Evolutionary conservation across 2,329 filamentous ascomycete species (phyloP).

Genomic region (Aspergillus bombycis): DNA sequence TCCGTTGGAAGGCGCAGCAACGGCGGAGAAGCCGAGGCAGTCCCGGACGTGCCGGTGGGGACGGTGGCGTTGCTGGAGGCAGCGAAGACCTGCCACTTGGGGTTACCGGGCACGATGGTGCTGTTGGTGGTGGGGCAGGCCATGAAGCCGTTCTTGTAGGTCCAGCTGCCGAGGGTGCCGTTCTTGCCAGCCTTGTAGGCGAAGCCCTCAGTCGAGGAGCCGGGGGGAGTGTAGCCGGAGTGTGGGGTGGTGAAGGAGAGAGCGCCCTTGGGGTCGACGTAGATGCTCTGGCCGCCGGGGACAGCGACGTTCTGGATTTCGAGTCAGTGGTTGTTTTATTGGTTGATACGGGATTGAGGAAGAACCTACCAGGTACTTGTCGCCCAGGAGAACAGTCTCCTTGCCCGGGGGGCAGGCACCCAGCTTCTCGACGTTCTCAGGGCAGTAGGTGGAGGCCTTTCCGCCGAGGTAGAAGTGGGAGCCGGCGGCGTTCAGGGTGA

Average conservation of each 20-base stretch:
- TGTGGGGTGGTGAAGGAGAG: constrained; percentile 62
- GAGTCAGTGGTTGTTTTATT: background rate
- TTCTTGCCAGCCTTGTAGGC: constrained; percentile 31
- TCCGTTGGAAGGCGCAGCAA: constrained; percentile 26
- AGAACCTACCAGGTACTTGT: constrained; percentile 35
- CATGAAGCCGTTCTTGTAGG: constrained; percentile 43
- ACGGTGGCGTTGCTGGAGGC: constrained; percentile 41
- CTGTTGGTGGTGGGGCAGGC: constrained; percentile 39
- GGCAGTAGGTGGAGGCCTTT: constrained; percentile 52
- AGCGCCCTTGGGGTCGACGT: constrained; percentile 56
- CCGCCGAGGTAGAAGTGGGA: constrained; percentile 55
- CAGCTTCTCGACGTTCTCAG: constrained; percentile 32
- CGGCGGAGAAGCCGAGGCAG: constrained; percentile 43
- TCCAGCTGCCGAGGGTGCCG: constrained; percentile 30
- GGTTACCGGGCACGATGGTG: constrained; percentile 13
- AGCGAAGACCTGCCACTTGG: constrained; percentile 44
- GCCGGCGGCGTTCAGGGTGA: constrained; percentile 49
- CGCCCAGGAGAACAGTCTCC: constrained; percentile 49
- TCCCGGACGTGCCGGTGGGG: constrained; percentile 39
- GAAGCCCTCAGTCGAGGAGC: constrained; percentile 57
- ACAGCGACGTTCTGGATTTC: constrained; percentile 52
- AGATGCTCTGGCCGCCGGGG: constrained; percentile 65
- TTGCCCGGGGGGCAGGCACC: constrained; percentile 48
- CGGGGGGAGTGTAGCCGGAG: constrained; percentile 54
- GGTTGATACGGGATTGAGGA: too few relatives aligned